These are phyloP conservation scores for Leccinellum albellum DNA, from an alignment of 768 basidiomycete genomes.

Conservation along the genomic window DNA sequence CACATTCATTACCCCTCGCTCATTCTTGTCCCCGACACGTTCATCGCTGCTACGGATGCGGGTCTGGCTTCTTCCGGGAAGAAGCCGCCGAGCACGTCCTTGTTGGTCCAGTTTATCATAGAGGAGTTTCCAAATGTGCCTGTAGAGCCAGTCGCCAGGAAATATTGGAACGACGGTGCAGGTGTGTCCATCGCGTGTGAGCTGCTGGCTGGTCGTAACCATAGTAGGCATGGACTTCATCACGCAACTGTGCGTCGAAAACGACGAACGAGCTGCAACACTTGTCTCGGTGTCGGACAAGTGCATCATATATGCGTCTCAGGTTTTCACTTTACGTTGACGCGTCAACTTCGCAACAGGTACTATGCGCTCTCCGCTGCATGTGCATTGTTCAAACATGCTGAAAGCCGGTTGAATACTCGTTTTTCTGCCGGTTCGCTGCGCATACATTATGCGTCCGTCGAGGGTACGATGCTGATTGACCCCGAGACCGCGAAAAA, in stretches of 20 bases:
- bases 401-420: conserved; percentile 64
- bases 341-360: conserved; percentile 39
- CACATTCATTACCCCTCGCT: conserved; percentile 67
- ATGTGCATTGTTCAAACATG: conserved; percentile 84
- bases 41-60: conserved; percentile 56
- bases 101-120: conserved; percentile 67
- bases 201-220: not conserved
- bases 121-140: conserved; percentile 70
- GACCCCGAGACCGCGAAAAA: conserved; percentile 86
- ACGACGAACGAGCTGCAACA: conserved; percentile 77
- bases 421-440: conserved; percentile 69
- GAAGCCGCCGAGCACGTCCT: conserved; percentile 45
- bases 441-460: conserved; percentile 69
- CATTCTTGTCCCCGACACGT: conserved; percentile 81
- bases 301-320: conserved; percentile 44
- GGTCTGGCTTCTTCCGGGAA: conserved; percentile 42
- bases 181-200: conserved; percentile 39
- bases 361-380: conserved; percentile 86
- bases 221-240: conserved; percentile 71
- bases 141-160: conserved; percentile 68
- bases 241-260: conserved; percentile 71
- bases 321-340: conserved; percentile 1
- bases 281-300: conserved; percentile 78
- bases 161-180: conserved; percentile 82
- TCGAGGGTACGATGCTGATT: conserved; percentile 93